Conservation (phyloP, 257 asterid genomes). For the Leonotis leonurus region DNA sequence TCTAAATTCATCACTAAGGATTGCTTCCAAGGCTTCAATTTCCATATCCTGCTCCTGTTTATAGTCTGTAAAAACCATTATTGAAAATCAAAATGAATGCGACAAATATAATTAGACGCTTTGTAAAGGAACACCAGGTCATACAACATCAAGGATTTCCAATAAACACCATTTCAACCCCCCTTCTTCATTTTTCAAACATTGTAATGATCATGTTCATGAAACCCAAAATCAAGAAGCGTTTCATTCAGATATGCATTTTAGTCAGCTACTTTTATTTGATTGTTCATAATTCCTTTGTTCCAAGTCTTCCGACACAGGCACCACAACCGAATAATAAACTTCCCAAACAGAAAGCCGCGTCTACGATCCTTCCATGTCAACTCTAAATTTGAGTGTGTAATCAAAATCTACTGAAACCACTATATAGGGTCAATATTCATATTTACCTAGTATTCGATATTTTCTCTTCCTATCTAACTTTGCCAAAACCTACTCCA, state of each 20-base stretch:
- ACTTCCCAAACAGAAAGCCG: no score
- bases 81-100: constrained; percentile 8
- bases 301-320: neutral
- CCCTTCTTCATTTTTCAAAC: neutral
- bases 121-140: neutral
- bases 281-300: neutral
- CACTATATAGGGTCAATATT: neutral
- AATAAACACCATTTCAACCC: neutral
- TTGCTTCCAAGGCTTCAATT: constrained; percentile 93
- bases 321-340: neutral
- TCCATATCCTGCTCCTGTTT: constrained; percentile 96
- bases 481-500: neutral
- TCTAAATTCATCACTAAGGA: constrained; percentile 81
- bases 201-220: neutral
- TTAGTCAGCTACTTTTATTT: neutral
- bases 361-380: no score
- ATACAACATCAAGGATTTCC: neutral
- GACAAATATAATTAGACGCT: neutral
- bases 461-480: neutral
- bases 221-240: constrained; percentile 5
- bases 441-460: neutral
- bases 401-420: constrained; percentile 1
- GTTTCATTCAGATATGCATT: neutral
- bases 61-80: constrained; percentile 46
- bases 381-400: neutral